Conservation (phyloP, 352 stramenopile species). For the Peronospora farinosa region DNA sequence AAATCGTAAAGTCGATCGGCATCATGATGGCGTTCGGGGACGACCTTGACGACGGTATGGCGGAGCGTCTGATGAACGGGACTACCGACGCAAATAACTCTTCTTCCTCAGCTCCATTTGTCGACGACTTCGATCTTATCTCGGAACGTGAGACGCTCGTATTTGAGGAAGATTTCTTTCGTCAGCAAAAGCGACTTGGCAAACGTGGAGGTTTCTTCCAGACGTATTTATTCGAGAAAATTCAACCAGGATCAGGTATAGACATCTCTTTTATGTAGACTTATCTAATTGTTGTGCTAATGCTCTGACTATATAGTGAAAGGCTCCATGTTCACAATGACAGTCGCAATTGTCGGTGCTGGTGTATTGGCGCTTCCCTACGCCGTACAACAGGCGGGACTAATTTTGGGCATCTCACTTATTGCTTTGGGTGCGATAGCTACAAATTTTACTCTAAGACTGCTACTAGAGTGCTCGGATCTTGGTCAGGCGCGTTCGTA, state of each 20-base stretch:
- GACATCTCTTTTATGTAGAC: not conserved
- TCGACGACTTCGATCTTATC: slow-evolving; percentile 63
- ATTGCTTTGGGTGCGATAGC: slow-evolving; percentile 59
- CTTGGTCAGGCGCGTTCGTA: slow-evolving; percentile 71
- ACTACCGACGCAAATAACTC: slow-evolving; percentile 3
- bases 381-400: slow-evolving; percentile 64
- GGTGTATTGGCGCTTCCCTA: slow-evolving; percentile 78
- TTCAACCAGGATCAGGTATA: slow-evolving; percentile 75
- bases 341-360: slow-evolving; percentile 78
- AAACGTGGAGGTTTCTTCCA: slow-evolving; percentile 51
- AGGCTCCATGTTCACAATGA: slow-evolving; percentile 88
- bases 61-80: slow-evolving; percentile 23
- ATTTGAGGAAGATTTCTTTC: slow-evolving; percentile 58
- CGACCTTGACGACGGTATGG: slow-evolving; percentile 24
- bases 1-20: not conserved
- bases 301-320: slow-evolving; percentile 48
- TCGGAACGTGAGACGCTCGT: slow-evolving; percentile 73
- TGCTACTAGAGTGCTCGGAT: slow-evolving; percentile 77
- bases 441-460: slow-evolving; percentile 77
- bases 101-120: slow-evolving; percentile 4
- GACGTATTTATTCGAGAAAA: slow-evolving; percentile 73
- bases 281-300: slow-evolving; percentile 1
- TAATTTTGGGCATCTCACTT: slow-evolving; percentile 65
- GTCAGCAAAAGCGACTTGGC: slow-evolving; percentile 27
- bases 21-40: slow-evolving; percentile 44